Base-by-base conservation (phyloP, 805 yeast species). In the Ascoidea rubescens region DNA sequence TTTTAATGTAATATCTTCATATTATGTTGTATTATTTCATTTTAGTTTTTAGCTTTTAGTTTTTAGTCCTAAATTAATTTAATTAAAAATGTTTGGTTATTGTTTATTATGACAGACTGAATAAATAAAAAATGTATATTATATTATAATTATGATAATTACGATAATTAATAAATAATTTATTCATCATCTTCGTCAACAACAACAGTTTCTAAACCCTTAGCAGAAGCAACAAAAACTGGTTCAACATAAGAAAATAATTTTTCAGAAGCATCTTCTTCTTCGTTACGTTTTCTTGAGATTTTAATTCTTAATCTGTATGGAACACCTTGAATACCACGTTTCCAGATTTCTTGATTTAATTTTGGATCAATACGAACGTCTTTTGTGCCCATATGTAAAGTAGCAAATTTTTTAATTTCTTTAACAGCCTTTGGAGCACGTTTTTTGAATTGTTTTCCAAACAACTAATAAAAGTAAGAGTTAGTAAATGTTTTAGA, bases 371-470 rank as follows among this genome's bases (percentile, higher is more conserved):
- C 98, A 69, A 93, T 78, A 82, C 99, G 93, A 75, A 93, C 98
- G 74, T 93, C 99, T 62, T 85, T 76, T 68, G 99, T 93, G 73
- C 98, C 98, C 93, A 93, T 88, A 86, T 91, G 97, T 79, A 87
- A 82, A 73, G 87, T 81, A 71, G 98, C 97, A 73, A 93, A 93
- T 78, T 87, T 89, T 83, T 88, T 91, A 80, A 93, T 90, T 78
- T 89, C 99, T 87, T 88, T 93, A 78, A 91, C 93, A 69, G 99
- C 99, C 73, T 79, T 87, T 79, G 99, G 99, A 71, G 99, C 99
- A 81, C 97, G 89, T 86, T 86, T 87, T 84, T 93, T 93, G 96
- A 91, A 93, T 78, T 88, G 86, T 67, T 84, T 90, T 81, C 98
- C 98, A 78, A 87, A 96, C 73, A 89, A 86, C 95, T 85, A 68